A percentile compares a stretch with the other conserved stretches of the same genome.
phyloP scores from a whole-genome alignment of 1,284 basidiomycete species.

The Cerioporus squamosus region DNA sequence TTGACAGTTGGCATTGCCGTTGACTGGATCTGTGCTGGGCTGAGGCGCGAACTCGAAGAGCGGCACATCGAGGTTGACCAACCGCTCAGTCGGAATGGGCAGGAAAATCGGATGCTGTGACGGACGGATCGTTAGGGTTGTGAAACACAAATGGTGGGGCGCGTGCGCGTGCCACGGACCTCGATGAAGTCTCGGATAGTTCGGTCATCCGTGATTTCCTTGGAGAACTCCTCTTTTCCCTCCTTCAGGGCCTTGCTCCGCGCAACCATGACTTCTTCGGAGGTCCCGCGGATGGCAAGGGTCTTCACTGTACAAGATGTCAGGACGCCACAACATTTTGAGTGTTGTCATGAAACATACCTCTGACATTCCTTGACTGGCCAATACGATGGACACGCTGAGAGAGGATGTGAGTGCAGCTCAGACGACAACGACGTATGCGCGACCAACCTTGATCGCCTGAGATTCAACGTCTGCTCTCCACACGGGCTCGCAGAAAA shows the following conservation, averaged over 20 bases:
- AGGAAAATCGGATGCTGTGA: conserved; percentile 41
- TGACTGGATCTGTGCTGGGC: background rate
- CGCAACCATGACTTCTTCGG: conserved; percentile 81
- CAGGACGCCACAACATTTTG: background rate
- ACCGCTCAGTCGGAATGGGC: conserved; percentile 12
- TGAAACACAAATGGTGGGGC: background rate
- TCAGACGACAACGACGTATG: background rate
- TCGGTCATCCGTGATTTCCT: conserved; percentile 61
- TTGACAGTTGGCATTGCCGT: background rate
- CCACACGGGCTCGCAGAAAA: conserved; percentile 90
- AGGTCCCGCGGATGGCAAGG: conserved; percentile 75
- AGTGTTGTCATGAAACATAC: conserved; percentile 39
- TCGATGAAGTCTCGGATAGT: conserved; percentile 74
- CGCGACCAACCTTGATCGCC: conserved; percentile 73
- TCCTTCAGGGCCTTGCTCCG: conserved; percentile 57
- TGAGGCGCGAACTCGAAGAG: conserved; percentile 19
- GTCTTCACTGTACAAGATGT: conserved; percentile 64
- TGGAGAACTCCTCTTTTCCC: conserved; percentile 45
- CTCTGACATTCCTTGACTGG: conserved; percentile 69
- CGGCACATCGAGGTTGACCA: conserved; percentile 28
- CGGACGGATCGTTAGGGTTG: background rate
- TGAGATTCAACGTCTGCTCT: conserved; percentile 85
- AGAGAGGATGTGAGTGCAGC: background rate
- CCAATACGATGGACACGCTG: conserved; percentile 88
- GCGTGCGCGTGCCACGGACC: conserved; percentile 40